phyloP scores from a whole-genome alignment of 2,329 filamentous ascomycete species.

The Aspergillus candidus region DNA sequence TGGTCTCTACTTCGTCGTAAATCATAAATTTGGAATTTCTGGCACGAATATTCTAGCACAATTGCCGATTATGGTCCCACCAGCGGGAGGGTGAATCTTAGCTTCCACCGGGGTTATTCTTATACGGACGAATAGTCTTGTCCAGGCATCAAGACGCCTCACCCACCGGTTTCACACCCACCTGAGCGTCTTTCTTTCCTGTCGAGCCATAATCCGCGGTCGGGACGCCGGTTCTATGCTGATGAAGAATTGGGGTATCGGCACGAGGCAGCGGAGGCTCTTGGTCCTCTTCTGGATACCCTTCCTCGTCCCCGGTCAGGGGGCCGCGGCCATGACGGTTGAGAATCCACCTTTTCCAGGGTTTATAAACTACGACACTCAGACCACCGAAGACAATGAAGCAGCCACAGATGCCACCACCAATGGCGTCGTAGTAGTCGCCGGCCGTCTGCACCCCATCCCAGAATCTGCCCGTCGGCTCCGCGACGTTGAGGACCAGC shows the following conservation, averaged over 20 bases:
- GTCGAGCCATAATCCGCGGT: constrained; percentile 10
- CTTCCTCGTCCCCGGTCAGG: constrained; percentile 16
- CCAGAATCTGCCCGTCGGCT: constrained; percentile 77
- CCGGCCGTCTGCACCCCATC: constrained; percentile 70
- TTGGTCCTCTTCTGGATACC: constrained; percentile 15
- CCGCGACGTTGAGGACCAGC: constrained; percentile 67
- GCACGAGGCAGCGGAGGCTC: not conserved
- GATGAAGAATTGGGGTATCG: constrained; percentile 11
- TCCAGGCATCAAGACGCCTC: too few species aligned
- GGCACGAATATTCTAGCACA: too few species aligned
- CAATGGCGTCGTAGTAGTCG: constrained; percentile 79
- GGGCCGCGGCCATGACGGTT: constrained; percentile 18
- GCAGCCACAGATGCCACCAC: constrained; percentile 76
- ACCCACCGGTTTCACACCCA: too few species aligned
- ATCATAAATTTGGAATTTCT: too few species aligned
- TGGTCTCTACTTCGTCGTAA: too few species aligned
- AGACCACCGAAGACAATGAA: constrained; percentile 72
- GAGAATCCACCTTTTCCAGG: constrained; percentile 64
- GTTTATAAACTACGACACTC: constrained; percentile 68
- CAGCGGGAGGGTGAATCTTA: too few species aligned
- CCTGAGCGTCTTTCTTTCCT: constrained; percentile 1
- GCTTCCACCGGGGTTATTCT: too few species aligned
- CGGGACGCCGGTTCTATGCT: not conserved
- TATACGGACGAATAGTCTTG: too few species aligned
- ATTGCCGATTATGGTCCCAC: too few species aligned